Percentiles rank a stretch among this genome's conserved stretches.
These are phyloP conservation scores for Alternaria gansuensis DNA, from an alignment of 2,329 filamentous ascomycete species.

Conservation along the genomic window DNA sequence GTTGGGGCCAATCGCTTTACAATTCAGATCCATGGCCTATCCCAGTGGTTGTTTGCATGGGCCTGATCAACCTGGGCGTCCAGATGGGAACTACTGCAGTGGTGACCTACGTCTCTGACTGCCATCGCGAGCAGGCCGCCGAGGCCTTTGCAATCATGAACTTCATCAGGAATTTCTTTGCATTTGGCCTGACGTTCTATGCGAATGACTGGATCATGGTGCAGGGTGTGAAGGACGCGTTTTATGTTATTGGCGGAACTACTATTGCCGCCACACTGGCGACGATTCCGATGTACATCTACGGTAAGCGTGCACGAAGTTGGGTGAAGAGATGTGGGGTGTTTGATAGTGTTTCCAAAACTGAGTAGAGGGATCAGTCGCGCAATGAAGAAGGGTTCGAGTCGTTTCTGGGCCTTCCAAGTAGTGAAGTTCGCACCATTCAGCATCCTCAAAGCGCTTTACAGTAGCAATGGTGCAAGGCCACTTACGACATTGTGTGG, in stretches of 20 bases:
- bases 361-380: background rate
- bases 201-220: constrained; percentile 34
- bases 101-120: constrained; percentile 37
- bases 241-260: constrained; percentile 35
- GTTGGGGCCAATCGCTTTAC: constrained; percentile 34
- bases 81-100: constrained; percentile 35
- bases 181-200: constrained; percentile 38
- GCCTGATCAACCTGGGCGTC: constrained; percentile 38
- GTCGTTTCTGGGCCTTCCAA: background rate
- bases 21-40: constrained; percentile 36
- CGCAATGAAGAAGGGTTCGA: background rate
- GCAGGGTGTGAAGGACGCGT: constrained; percentile 33
- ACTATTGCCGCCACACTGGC: constrained; percentile 34
- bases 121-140: constrained; percentile 36
- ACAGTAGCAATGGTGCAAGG: background rate
- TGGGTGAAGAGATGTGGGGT: constrained; percentile 47
- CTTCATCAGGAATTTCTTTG: constrained; percentile 41
- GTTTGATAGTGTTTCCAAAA: constrained; percentile 30
- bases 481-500: background rate
- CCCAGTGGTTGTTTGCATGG: constrained; percentile 40
- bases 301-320: constrained; percentile 35
- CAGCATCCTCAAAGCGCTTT: background rate
- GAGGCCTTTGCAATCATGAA: constrained; percentile 43
- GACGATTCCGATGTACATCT: constrained; percentile 42
- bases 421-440: background rate